Conservation (phyloP, 2,329 filamentous ascomycete species). For the Onygenales sp. region DNA sequence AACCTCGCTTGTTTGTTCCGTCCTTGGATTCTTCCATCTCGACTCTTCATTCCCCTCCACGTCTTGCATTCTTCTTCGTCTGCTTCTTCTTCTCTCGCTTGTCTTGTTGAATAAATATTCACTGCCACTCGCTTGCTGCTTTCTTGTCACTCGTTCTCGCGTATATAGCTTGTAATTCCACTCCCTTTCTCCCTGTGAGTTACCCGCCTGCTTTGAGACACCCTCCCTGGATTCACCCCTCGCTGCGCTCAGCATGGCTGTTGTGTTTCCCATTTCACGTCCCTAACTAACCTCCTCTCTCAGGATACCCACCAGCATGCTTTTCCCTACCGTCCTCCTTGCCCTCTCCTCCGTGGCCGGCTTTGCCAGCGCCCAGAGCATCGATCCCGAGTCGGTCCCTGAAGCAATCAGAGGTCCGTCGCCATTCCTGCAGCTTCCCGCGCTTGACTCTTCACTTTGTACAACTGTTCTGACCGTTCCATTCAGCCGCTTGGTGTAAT, state of each 20-base stretch:
- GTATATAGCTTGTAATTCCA: no score
- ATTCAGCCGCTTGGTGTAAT: constrained; percentile 33
- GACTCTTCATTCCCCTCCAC: no score
- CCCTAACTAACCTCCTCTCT: not conserved
- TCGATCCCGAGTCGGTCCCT: constrained; percentile 30
- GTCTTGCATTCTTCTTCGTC: no score
- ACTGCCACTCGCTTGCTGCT: no score
- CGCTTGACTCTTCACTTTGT: not conserved
- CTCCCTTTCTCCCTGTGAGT: not conserved
- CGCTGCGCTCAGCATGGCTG: not conserved
- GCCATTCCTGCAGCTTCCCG: not conserved
- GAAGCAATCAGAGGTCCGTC: constrained; percentile 26
- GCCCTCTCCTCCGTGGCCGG: constrained; percentile 21
- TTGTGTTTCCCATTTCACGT: not conserved
- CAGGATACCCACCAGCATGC: constrained; percentile 10
- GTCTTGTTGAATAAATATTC: no score
- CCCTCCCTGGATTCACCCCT: not conserved
- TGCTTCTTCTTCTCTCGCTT: no score
- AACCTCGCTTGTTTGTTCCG: no score
- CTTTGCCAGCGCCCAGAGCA: constrained; percentile 26
- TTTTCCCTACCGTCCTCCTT: constrained; percentile 19
- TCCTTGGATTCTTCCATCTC: no score
- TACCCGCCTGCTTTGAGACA: not conserved
- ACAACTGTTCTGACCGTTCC: constrained; percentile 3
- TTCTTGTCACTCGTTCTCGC: no score